Conservation (phyloP, 1,139 yeast genomes). For the Pichia sp. region DNA sequence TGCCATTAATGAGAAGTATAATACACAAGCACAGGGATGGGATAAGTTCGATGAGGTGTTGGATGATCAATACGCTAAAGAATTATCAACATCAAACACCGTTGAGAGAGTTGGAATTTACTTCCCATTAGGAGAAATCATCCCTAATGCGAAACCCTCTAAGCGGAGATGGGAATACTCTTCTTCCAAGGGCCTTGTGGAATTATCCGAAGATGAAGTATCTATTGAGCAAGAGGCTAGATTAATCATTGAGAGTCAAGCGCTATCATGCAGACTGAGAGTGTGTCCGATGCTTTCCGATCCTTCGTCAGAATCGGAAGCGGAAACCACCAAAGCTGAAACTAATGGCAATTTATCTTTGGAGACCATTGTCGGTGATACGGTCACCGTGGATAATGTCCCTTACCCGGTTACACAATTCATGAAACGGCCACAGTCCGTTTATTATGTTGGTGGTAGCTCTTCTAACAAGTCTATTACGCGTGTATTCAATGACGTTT, state of each 20-base stretch:
- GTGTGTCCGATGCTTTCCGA: conserved; percentile 59
- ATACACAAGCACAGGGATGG: conserved; percentile 47
- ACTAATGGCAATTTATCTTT: conserved; percentile 17
- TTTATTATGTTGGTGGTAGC: conserved; percentile 86
- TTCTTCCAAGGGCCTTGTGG: conserved; percentile 25
- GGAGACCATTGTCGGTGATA: conserved; percentile 32
- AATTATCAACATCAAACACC: not conserved
- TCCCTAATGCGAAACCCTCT: conserved; percentile 69
- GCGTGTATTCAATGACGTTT: conserved; percentile 57
- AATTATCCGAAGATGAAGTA: conserved; percentile 18
- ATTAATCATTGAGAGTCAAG: conserved; percentile 81
- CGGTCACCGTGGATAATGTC: conserved; percentile 44
- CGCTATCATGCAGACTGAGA: conserved; percentile 74
- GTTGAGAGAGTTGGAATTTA: conserved; percentile 53
- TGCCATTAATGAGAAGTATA: conserved; percentile 43
- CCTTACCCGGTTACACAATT: conserved; percentile 36
- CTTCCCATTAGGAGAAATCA: conserved; percentile 84
- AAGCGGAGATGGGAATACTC: conserved; percentile 41
- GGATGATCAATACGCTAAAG: conserved; percentile 34
- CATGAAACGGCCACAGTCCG: conserved; percentile 55
- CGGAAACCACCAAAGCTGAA: conserved; percentile 1
- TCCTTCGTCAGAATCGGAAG: conserved; percentile 5
- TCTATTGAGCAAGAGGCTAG: conserved; percentile 57
- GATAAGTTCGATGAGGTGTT: conserved; percentile 53
- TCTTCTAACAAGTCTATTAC: conserved; percentile 67